phyloP scores from a whole-genome alignment of 78 protist species.

The Thecamonas trahens region DNA sequence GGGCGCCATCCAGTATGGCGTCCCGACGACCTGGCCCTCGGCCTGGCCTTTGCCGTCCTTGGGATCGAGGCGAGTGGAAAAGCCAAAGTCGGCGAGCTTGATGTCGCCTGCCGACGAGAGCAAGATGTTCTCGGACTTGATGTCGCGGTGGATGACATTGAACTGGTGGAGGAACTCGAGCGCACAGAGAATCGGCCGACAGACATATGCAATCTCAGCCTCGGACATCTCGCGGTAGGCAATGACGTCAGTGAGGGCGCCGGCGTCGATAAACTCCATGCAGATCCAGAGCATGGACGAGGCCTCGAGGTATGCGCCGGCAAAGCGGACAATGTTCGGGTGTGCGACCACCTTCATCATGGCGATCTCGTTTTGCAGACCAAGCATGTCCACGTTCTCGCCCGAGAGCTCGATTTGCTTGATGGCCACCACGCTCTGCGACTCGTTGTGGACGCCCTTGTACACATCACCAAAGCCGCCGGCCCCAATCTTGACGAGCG shows the following conservation, averaged over 20 bases:
- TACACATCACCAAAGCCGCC: too few species aligned
- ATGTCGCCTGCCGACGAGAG: background rate
- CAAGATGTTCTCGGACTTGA: constrained; percentile 15
- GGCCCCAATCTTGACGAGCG: too few species aligned
- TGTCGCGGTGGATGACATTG: constrained; percentile 12
- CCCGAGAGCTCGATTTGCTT: too few species aligned
- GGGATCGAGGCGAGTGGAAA: background rate
- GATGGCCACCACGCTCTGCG: too few species aligned
- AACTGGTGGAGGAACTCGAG: too few species aligned
- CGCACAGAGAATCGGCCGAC: background rate
- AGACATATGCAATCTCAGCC: background rate
- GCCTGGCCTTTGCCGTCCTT: background rate
- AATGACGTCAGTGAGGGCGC: background rate
- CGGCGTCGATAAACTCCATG: background rate
- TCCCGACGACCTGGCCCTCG: background rate
- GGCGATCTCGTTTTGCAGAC: too few species aligned
- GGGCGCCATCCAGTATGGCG: constrained; percentile 9
- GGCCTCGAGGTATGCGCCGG: too few species aligned
- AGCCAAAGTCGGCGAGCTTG: constrained; percentile 8
- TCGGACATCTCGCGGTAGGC: background rate
- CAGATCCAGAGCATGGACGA: too few species aligned
- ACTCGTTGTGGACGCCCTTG: too few species aligned
- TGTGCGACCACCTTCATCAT: too few species aligned
- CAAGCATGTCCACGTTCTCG: too few species aligned
- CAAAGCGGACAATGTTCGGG: too few species aligned